Evolutionary conservation across 2,329 filamentous ascomycete species (phyloP).

Genomic region (Phaeosphaeriaceae sp.): DNA sequence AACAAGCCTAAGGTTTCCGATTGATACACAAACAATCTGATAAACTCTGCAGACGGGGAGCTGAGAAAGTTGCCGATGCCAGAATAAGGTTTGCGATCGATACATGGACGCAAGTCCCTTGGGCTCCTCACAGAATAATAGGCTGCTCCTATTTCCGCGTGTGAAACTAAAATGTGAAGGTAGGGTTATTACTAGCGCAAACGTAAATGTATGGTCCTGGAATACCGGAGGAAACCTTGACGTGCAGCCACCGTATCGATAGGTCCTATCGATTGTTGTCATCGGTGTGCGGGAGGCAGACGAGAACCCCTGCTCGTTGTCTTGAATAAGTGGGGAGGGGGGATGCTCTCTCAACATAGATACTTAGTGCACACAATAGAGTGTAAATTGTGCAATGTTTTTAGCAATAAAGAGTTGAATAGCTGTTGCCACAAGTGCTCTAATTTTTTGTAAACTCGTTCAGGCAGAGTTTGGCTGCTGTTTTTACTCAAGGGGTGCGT

Average conservation of each 20-base stretch:
- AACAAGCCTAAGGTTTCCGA: conserved; percentile 1
- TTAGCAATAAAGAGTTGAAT: too few species aligned
- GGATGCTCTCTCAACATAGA: too few species aligned
- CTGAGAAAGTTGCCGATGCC: conserved; percentile 9
- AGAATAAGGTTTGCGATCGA: background rate
- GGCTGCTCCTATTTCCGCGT: conserved; percentile 7
- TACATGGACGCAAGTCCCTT: background rate
- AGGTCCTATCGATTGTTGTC: conserved; percentile 2
- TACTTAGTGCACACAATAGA: too few species aligned
- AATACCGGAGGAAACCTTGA: conserved; percentile 21
- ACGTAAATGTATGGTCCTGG: conserved; percentile 6
- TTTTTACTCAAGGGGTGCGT: too few species aligned
- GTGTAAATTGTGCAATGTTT: too few species aligned
- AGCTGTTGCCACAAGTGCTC: too few species aligned
- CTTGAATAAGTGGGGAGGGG: too few species aligned
- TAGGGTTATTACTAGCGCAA: conserved; percentile 1
- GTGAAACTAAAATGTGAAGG: conserved; percentile 1
- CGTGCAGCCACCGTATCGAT: conserved; percentile 28
- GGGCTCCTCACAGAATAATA: background rate
- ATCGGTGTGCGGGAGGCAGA: too few species aligned
- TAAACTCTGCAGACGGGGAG: conserved; percentile 11
- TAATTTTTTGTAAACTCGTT: too few species aligned
- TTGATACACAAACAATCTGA: background rate
- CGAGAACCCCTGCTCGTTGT: too few species aligned
- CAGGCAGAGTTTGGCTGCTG: too few species aligned